Evolutionary conservation across 306 rosid species (phyloP).

Genomic region (Trifolium subterraneum): DNA sequence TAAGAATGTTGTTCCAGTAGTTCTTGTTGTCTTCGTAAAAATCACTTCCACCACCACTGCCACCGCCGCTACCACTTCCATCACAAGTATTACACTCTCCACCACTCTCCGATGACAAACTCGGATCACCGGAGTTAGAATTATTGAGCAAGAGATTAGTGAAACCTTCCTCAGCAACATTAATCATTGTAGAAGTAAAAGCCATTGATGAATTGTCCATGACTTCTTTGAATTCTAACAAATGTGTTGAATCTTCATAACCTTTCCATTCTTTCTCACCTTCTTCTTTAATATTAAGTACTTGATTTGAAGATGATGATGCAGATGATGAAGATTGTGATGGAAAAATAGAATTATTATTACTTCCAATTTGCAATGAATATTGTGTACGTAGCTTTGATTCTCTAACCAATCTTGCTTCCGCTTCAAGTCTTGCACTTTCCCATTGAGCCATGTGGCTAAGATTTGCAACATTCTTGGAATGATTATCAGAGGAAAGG

Average conservation of each 20-base stretch:
- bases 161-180: conserved; percentile 65
- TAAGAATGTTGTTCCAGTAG: conserved; percentile 83
- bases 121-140: conserved; percentile 52
- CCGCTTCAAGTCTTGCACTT: conserved; percentile 97
- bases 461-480: conserved; percentile 76
- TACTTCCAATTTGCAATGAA: conserved; percentile 44
- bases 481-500: conserved; percentile 57
- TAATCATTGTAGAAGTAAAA: conserved; percentile 47
- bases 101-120: conserved; percentile 55
- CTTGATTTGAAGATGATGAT: conserved; percentile 28
- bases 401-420: conserved; percentile 85
- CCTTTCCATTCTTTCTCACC: conserved; percentile 61
- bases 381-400: conserved; percentile 65
- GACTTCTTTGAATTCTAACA: conserved; percentile 51
- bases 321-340: conserved; percentile 46
- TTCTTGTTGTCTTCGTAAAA: conserved; percentile 74
- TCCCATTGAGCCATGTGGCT: conserved; percentile 99
- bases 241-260: conserved; percentile 42
- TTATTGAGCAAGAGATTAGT: conserved; percentile 74
- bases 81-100: conserved; percentile 56
- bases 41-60: background rate
- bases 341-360: conserved; percentile 12
- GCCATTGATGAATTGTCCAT: conserved; percentile 50
- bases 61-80: conserved; percentile 15
- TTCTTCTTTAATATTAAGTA: conserved; percentile 39